These are phyloP conservation scores for Pyrenochaeta sp. DNA, from an alignment of 2,329 filamentous ascomycete species.

Conservation along the genomic window DNA sequence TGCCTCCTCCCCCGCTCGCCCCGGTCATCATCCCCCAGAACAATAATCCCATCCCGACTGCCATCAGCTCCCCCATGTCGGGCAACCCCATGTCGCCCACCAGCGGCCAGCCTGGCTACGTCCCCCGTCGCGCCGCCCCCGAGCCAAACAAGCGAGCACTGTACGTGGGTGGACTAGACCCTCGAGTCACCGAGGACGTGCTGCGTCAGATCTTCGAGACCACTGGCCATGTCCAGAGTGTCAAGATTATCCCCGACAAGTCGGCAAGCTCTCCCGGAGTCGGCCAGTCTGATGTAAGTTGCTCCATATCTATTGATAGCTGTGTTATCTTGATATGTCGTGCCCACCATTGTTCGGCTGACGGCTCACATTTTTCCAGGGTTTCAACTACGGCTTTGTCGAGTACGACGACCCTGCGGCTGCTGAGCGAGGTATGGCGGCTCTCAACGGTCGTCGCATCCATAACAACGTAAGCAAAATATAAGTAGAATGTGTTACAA, in stretches of 20 bases:
- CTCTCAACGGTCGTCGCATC: slow-evolving; percentile 91
- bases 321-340: slow-evolving; percentile 11
- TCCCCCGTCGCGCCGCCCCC: slow-evolving; percentile 82
- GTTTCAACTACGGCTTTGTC: slow-evolving; percentile 98
- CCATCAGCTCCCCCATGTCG: slow-evolving; percentile 87
- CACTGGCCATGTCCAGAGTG: slow-evolving; percentile 95
- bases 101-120: slow-evolving; percentile 75
- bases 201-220: slow-evolving; percentile 98
- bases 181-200: slow-evolving; percentile 94
- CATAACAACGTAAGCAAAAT: slow-evolving; percentile 81
- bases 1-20: slow-evolving; percentile 89
- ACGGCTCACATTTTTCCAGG: slow-evolving; percentile 59
- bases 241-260: slow-evolving; percentile 99
- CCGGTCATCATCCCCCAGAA: slow-evolving; percentile 89
- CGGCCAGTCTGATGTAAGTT: slow-evolving; percentile 18
- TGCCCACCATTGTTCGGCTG: slow-evolving; percentile 12
- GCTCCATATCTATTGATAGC: slow-evolving; percentile 19
- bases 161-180: slow-evolving; percentile 94
- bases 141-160: slow-evolving; percentile 98
- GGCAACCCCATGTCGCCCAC: slow-evolving; percentile 83
- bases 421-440: slow-evolving; percentile 96
- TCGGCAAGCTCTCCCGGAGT: slow-evolving; percentile 73
- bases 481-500: slow-evolving; percentile 11
- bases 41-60: slow-evolving; percentile 92
- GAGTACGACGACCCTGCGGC: slow-evolving; percentile 98